Conservation (phyloP, 2,329 filamentous ascomycete species). For the Trichoderma lentiforme region DNA sequence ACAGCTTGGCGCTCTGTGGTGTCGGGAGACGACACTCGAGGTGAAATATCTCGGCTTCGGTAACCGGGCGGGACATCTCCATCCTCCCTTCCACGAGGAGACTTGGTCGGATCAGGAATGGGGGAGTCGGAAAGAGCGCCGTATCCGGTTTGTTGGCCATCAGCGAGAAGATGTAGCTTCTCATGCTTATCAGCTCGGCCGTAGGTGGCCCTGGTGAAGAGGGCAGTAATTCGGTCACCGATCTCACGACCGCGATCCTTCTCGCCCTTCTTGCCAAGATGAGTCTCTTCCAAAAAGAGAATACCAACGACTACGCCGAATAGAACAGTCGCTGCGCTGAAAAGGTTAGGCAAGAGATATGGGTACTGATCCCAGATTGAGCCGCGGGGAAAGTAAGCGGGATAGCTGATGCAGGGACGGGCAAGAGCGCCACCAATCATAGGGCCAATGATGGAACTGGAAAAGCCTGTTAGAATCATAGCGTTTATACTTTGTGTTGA, state of each 20-base stretch:
- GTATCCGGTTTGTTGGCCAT: conserved; percentile 63
- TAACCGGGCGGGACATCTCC: conserved; percentile 58
- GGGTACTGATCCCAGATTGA: conserved; percentile 84
- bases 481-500: not conserved
- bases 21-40: conserved; percentile 38
- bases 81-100: conserved; percentile 37
- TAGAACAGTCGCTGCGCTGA: conserved; percentile 75
- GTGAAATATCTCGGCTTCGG: conserved; percentile 56
- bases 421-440: conserved; percentile 88
- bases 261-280: conserved; percentile 72
- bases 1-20: conserved; percentile 21
- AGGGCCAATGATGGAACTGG: conserved; percentile 83
- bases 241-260: conserved; percentile 74
- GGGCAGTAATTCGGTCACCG: conserved; percentile 64
- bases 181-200: conserved; percentile 45
- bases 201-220: conserved; percentile 36
- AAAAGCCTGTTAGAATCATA: conserved; percentile 25
- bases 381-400: conserved; percentile 65
- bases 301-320: conserved; percentile 75
- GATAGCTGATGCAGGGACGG: conserved; percentile 79
- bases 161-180: conserved; percentile 61
- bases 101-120: not conserved
- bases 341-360: conserved; percentile 88
- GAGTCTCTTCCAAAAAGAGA: conserved; percentile 91
- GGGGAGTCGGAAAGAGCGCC: conserved; percentile 34